Conservation (phyloP, 208 protist genomes). For the Kentomonas sorsogonicus region DNA sequence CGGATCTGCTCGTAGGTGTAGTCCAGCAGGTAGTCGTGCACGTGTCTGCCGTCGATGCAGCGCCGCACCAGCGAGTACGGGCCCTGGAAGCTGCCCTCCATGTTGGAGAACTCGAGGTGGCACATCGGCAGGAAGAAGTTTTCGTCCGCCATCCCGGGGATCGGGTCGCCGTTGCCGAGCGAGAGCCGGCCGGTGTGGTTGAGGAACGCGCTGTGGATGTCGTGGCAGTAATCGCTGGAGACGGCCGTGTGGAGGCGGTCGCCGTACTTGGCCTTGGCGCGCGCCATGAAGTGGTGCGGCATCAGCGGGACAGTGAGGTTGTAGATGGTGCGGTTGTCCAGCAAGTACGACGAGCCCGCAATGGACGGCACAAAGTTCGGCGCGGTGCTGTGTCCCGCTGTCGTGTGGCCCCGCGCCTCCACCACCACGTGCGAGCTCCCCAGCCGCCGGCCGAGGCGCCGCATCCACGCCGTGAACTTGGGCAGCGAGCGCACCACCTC, state of each 20-base stretch:
- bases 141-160: slow-evolving; percentile 29
- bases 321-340: slow-evolving; percentile 34
- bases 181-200: slow-evolving; percentile 6
- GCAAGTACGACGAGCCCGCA: slow-evolving; percentile 7
- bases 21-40: slow-evolving; percentile 53
- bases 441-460: slow-evolving; percentile 22
- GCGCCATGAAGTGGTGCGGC: too few species aligned
- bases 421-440: slow-evolving; percentile 23
- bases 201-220: slow-evolving; percentile 28
- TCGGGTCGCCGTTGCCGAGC: slow-evolving; percentile 25
- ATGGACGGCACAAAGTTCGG: slow-evolving; percentile 32
- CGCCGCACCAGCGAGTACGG: slow-evolving; percentile 52
- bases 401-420: slow-evolving; percentile 39
- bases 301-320: too few species aligned
- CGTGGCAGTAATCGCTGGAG: slow-evolving; percentile 36
- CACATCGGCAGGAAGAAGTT: slow-evolving; percentile 55
- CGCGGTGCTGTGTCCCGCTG: slow-evolving; percentile 30
- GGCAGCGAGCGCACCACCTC: slow-evolving; percentile 48
- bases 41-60: slow-evolving; percentile 43
- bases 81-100: slow-evolving; percentile 42
- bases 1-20: slow-evolving; percentile 37
- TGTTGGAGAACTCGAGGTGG: slow-evolving; percentile 40
- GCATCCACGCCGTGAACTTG: slow-evolving; percentile 37
- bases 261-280: slow-evolving; percentile 42
- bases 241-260: slow-evolving; percentile 31